Conservation (phyloP, 2,329 filamentous ascomycete species). For the Fusarium papillatum region DNA sequence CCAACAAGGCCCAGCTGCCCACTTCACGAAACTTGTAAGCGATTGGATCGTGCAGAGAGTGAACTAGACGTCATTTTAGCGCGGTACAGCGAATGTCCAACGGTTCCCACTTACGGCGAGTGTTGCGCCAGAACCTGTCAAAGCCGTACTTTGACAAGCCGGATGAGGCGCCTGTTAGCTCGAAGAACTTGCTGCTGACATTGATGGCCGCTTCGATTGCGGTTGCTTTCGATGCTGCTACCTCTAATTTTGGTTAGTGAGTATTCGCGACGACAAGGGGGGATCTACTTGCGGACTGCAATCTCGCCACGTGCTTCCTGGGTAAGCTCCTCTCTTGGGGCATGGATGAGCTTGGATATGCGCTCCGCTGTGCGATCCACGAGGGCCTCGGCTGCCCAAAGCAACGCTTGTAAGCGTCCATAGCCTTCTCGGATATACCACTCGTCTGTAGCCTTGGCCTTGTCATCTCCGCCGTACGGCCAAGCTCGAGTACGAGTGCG, state of each 20-base stretch:
- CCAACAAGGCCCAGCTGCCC: not conserved
- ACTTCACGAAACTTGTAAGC: not conserved
- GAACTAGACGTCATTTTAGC: not conserved
- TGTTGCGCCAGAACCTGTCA: not conserved
- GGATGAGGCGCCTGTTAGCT: not conserved
- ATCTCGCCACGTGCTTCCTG: not conserved
- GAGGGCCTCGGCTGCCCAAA: not conserved
- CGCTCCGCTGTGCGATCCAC: not conserved
- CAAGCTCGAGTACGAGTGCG: not conserved
- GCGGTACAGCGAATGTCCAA: not conserved
- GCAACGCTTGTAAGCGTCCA: not conserved
- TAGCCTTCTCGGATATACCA: not conserved
- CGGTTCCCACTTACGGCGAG: not conserved
- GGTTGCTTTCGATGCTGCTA: not conserved
- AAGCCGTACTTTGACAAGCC: not conserved
- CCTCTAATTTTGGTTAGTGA: not conserved
- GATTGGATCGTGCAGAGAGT: not conserved
- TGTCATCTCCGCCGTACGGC: not conserved
- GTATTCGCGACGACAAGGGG: not conserved
- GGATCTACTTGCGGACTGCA: not conserved
- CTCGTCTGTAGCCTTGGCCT: not conserved
- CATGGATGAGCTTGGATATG: not conserved
- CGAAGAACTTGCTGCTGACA: not conserved
- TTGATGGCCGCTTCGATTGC: not conserved
- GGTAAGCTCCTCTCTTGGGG: not conserved